These are phyloP conservation scores for Pseudopithomyces maydicus DNA, from an alignment of 2,329 filamentous ascomycete genomes.

Conservation along the genomic window DNA sequence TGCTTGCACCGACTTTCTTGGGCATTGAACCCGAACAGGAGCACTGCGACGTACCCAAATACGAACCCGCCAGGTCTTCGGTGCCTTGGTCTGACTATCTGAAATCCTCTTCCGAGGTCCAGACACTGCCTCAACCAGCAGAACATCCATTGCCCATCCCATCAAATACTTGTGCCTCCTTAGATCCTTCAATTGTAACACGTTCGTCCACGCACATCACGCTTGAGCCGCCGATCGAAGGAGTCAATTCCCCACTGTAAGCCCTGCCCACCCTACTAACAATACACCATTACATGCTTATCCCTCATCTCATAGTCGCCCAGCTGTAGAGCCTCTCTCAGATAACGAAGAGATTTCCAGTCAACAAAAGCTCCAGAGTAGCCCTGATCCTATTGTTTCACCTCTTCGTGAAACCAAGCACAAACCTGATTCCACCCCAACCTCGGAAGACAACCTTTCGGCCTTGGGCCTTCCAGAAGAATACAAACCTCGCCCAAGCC, in stretches of 20 bases:
- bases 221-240: background rate
- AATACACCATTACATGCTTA: background rate
- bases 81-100: slow-evolving; percentile 45
- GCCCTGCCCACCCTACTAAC: background rate
- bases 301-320: background rate
- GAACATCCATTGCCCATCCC: slow-evolving; percentile 12
- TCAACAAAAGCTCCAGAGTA: background rate
- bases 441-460: slow-evolving; percentile 32
- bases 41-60: slow-evolving; percentile 10
- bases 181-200: slow-evolving; percentile 7
- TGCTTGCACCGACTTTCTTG: slow-evolving; percentile 30
- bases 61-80: slow-evolving; percentile 34
- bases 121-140: slow-evolving; percentile 16
- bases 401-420: slow-evolving; percentile 5
- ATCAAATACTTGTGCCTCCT: slow-evolving; percentile 10
- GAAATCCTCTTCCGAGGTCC: slow-evolving; percentile 24
- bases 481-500: slow-evolving; percentile 44
- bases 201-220: slow-evolving; percentile 8
- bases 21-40: slow-evolving; percentile 27
- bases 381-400: background rate
- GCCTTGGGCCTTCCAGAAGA: slow-evolving; percentile 35
- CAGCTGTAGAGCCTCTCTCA: background rate
- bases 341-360: background rate
- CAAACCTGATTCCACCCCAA: slow-evolving; percentile 7
- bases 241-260: background rate